Evolutionary conservation across 176 grass and related monocot genomes (phyloP).

Genomic region (Paspalum notatum): DNA sequence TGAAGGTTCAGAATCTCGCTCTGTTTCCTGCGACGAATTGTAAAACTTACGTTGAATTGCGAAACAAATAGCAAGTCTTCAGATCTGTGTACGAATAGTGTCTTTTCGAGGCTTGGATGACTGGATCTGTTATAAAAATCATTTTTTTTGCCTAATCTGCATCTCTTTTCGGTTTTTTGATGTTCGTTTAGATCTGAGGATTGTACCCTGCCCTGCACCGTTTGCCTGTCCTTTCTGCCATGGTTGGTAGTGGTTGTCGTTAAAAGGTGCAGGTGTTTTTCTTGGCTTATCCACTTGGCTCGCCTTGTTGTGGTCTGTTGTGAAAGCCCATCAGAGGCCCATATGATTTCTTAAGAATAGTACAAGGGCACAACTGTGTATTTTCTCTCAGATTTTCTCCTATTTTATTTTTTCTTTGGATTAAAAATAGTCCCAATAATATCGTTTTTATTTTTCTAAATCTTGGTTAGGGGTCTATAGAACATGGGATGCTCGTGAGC

Average conservation of each 20-base stretch:
- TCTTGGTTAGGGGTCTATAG: no score
- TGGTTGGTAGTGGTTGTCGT: not conserved
- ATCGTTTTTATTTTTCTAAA: not conserved
- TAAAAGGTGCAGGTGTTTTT: slow-evolving; percentile 1
- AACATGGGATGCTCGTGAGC: no score
- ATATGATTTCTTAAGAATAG: not conserved
- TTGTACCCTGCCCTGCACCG: slow-evolving; percentile 7
- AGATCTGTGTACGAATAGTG: not conserved
- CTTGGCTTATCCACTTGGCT: slow-evolving; percentile 10
- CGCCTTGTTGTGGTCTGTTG: not conserved
- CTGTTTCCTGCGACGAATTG: not conserved
- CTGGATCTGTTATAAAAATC: slow-evolving; percentile 12
- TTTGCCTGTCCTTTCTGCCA: slow-evolving; percentile 4
- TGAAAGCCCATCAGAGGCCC: slow-evolving; percentile 30
- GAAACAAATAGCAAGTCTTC: not conserved
- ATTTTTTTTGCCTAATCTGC: not conserved
- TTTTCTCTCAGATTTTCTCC: not conserved
- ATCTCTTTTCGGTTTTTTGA: not conserved
- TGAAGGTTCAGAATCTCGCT: not conserved
- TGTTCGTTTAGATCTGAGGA: slow-evolving; percentile 22
- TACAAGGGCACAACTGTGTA: not conserved
- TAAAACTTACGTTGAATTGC: not conserved
- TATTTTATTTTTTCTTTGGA: not conserved
- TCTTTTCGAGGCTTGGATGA: not conserved
- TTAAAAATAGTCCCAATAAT: no score